phyloP scores from a whole-genome alignment of 306 rosid genomes.

The Arachis hypogaea region DNA sequence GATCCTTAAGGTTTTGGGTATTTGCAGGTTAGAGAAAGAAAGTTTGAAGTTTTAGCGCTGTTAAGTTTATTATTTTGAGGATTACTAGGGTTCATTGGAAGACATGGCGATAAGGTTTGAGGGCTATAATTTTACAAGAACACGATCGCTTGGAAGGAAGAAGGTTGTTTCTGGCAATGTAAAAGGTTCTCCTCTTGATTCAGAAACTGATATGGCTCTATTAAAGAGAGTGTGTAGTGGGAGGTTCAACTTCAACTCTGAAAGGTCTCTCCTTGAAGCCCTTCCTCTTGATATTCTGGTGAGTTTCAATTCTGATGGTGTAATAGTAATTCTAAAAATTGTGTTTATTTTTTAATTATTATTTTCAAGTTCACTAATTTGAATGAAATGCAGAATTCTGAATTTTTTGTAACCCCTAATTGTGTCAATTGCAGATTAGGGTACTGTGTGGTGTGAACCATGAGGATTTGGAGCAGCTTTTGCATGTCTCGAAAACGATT shows the following conservation, averaged over 20 bases:
- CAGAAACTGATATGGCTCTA: slow-evolving; percentile 38
- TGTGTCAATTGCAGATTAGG: slow-evolving; percentile 53
- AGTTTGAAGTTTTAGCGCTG: background rate
- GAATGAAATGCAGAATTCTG: slow-evolving; percentile 40
- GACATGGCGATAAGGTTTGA: slow-evolving; percentile 53
- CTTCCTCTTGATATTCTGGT: slow-evolving; percentile 81
- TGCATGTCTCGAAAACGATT: slow-evolving; percentile 61
- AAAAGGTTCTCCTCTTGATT: slow-evolving; percentile 30
- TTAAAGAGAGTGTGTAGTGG: slow-evolving; percentile 58
- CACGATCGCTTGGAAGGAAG: slow-evolving; percentile 64
- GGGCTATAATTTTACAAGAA: slow-evolving; percentile 41
- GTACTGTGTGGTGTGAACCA: slow-evolving; percentile 77
- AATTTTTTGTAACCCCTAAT: background rate
- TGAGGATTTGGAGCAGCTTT: slow-evolving; percentile 73
- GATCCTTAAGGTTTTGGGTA: background rate
- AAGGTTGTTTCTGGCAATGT: slow-evolving; percentile 54
- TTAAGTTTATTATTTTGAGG: background rate
- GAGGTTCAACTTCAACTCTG: slow-evolving; percentile 29
- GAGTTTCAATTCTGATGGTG: slow-evolving; percentile 30
- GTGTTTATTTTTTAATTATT: background rate
- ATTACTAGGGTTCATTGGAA: slow-evolving; percentile 18
- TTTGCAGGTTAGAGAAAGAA: slow-evolving; percentile 16
- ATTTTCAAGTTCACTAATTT: background rate
- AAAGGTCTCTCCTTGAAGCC: slow-evolving; percentile 59
- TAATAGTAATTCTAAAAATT: slow-evolving; percentile 11